Evolutionary conservation across 805 yeast genomes (phyloP).

Genomic region (Starmerella bombicola): DNA sequence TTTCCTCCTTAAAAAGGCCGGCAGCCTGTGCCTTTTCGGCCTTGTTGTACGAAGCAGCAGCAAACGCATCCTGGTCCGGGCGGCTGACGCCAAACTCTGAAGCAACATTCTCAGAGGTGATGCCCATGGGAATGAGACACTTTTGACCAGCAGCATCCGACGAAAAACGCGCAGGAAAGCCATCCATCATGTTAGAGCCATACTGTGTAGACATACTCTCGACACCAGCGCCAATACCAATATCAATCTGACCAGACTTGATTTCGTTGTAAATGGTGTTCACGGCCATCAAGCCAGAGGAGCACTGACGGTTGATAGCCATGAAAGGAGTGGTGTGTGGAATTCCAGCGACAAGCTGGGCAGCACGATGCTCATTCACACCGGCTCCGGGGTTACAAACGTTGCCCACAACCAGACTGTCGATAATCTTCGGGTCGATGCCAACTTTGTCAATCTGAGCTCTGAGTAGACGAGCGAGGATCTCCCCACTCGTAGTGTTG

Average conservation of each 20-base stretch:
- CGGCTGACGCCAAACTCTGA: constrained; percentile 51
- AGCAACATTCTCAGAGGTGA: constrained; percentile 86
- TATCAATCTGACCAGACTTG: constrained; percentile 70
- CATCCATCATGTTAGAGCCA: constrained; percentile 65
- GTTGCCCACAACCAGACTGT: constrained; percentile 82
- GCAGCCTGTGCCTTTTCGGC: constrained; percentile 60
- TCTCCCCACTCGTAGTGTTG: constrained; percentile 69
- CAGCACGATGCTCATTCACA: constrained; percentile 89
- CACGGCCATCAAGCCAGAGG: constrained; percentile 84
- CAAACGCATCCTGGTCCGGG: constrained; percentile 71
- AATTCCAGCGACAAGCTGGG: constrained; percentile 78
- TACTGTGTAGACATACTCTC: constrained; percentile 89
- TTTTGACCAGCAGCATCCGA: constrained; percentile 42
- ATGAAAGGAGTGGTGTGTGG: constrained; percentile 68
- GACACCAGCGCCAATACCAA: constrained; percentile 86
- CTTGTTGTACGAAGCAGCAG: constrained; percentile 74
- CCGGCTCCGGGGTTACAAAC: constrained; percentile 90
- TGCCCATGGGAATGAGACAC: constrained; percentile 93
- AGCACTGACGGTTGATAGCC: constrained; percentile 87
- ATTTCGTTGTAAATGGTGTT: constrained; percentile 85
- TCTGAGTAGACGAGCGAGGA: constrained; percentile 51
- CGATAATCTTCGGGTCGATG: constrained; percentile 47
- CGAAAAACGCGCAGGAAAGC: constrained; percentile 37
- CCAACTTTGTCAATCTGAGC: constrained; percentile 45
- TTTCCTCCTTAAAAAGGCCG: constrained; percentile 80